A percentile compares a stretch with the other conserved stretches of the same genome.
phyloP scores from a whole-genome alignment of 805 yeast genomes.

The Helenozyma baotianmanensis region DNA sequence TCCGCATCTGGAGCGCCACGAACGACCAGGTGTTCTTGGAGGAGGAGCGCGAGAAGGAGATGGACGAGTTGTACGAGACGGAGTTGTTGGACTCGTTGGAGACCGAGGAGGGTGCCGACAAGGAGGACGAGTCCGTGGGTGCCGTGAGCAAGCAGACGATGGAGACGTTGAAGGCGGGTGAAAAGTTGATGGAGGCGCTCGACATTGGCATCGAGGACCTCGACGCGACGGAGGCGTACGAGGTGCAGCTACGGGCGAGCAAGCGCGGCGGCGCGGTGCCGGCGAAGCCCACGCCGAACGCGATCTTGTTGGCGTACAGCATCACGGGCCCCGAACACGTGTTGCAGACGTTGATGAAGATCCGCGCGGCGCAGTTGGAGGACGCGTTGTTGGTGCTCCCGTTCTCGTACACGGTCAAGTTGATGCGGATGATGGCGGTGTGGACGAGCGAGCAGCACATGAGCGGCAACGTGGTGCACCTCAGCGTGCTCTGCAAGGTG shows the following conservation, averaged over 20 bases:
- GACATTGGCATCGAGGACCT: conserved; percentile 77
- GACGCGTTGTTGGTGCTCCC: conserved; percentile 92
- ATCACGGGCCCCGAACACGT: conserved; percentile 76
- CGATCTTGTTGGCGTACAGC: conserved; percentile 70
- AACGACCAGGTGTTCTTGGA: conserved; percentile 95
- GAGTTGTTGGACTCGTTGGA: conserved; percentile 71
- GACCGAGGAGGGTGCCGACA: conserved; percentile 34
- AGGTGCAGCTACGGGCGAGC: conserved; percentile 35
- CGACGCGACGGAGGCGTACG: conserved; percentile 50
- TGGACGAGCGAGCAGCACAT: conserved; percentile 54
- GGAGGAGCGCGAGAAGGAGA: conserved; percentile 93
- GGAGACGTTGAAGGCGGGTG: conserved; percentile 94
- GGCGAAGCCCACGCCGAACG: conserved; percentile 56
- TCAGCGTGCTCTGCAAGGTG: conserved; percentile 67
- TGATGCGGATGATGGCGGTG: conserved; percentile 67
- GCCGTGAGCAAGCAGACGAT: conserved; percentile 79
- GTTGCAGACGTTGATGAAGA: conserved; percentile 61
- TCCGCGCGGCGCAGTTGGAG: conserved; percentile 81
- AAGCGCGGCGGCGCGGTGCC: conserved; percentile 46
- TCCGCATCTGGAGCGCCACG: conserved; percentile 89
- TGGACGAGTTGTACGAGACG: conserved; percentile 88
- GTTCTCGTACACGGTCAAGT: conserved; percentile 70
- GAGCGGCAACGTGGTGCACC: conserved; percentile 42
- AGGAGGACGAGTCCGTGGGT: conserved; percentile 41
- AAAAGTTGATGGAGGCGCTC: conserved; percentile 84